These are phyloP conservation scores for Diaporthe nobilis DNA, from an alignment of 2,329 filamentous ascomycete species.

Conservation along the genomic window DNA sequence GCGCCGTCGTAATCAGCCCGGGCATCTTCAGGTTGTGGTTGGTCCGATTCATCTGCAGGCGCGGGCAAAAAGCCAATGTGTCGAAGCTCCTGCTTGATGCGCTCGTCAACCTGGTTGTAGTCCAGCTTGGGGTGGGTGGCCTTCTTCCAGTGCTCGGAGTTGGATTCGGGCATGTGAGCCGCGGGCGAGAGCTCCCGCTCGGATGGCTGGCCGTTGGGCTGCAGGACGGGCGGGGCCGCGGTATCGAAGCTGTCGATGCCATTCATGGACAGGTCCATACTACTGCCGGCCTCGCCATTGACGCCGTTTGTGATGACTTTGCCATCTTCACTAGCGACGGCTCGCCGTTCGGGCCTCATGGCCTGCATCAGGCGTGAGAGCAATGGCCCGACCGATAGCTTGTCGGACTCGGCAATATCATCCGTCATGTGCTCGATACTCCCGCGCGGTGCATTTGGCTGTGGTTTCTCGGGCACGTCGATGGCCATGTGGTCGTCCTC, in stretches of 20 bases:
- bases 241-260: slow-evolving; percentile 65
- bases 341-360: slow-evolving; percentile 81
- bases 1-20: slow-evolving; percentile 86
- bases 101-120: slow-evolving; percentile 89
- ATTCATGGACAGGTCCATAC: slow-evolving; percentile 65
- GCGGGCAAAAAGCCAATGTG: slow-evolving; percentile 88
- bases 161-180: slow-evolving; percentile 83
- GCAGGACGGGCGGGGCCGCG: slow-evolving; percentile 33
- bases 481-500: slow-evolving; percentile 87
- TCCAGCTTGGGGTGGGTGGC: slow-evolving; percentile 82
- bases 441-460: slow-evolving; percentile 86
- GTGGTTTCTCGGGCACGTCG: slow-evolving; percentile 78
- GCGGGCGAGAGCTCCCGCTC: slow-evolving; percentile 73
- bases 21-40: slow-evolving; percentile 37
- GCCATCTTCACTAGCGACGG: slow-evolving; percentile 64
- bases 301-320: slow-evolving; percentile 67
- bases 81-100: slow-evolving; percentile 89
- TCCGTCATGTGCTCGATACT: slow-evolving; percentile 90
- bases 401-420: slow-evolving; percentile 87
- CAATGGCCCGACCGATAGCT: slow-evolving; percentile 90
- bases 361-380: slow-evolving; percentile 84
- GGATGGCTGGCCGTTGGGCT: slow-evolving; percentile 40
- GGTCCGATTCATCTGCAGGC: slow-evolving; percentile 45
- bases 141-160: slow-evolving; percentile 83
- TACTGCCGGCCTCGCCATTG: slow-evolving; percentile 55